Percentiles rank a stretch among this genome's conserved stretches.
Evolutionary conservation across 148 eudicot species (phyloP).

Genomic region (Silene conica): DNA sequence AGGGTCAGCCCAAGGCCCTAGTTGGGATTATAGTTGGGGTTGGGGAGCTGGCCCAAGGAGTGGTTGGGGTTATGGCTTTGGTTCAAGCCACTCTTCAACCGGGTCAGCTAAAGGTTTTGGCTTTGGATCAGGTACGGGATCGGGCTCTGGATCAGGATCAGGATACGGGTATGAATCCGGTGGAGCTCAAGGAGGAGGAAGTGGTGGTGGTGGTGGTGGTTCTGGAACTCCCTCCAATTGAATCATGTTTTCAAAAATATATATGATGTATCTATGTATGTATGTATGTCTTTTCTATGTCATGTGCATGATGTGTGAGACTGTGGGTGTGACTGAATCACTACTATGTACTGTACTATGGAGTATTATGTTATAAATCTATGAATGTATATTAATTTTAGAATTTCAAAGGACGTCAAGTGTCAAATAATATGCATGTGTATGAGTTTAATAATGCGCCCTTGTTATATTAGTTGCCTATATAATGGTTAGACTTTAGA

Average conservation of each 20-base stretch:
- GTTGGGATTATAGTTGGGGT: slow-evolving; percentile 70
- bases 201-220: slow-evolving; percentile 24
- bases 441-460: too few species aligned
- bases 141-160: slow-evolving; percentile 45
- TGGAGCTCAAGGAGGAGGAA: slow-evolving; percentile 24
- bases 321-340: neutral
- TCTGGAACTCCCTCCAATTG: slow-evolving; percentile 7
- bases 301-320: neutral
- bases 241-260: neutral
- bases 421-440: too few species aligned
- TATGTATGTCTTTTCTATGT: neutral
- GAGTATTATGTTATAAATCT: too few species aligned
- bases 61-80: slow-evolving; percentile 77
- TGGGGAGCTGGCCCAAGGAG: slow-evolving; percentile 62
- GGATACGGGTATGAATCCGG: slow-evolving; percentile 45
- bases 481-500: too few species aligned
- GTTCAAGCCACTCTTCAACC: slow-evolving; percentile 52
- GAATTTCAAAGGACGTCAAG: too few species aligned
- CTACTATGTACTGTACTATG: too few species aligned
- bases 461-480: too few species aligned
- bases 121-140: slow-evolving; percentile 51
- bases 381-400: neutral
- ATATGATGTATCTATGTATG: neutral
- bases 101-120: slow-evolving; percentile 64
- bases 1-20: slow-evolving; percentile 64